Conservation (phyloP, 257 asterid species). For the Salvia miltiorrhiza region DNA sequence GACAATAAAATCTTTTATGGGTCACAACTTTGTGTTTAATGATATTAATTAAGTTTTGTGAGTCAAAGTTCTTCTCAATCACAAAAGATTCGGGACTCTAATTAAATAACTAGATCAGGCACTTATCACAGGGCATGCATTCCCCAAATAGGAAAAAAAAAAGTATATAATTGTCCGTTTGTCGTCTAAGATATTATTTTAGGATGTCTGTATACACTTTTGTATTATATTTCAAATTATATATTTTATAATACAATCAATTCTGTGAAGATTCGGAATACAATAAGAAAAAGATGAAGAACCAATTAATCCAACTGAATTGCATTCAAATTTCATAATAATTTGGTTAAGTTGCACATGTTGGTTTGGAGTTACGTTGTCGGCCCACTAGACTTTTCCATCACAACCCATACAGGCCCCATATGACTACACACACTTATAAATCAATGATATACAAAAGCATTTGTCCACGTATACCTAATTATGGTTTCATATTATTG, state of each 20-base stretch:
- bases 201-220: too few relatives aligned
- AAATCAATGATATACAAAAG: too few relatives aligned
- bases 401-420: constrained; percentile 19
- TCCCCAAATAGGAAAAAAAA: background rate
- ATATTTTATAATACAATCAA: too few relatives aligned
- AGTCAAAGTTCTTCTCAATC: background rate
- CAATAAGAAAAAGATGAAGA: constrained; percentile 12
- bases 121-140: background rate
- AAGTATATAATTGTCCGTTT: too few relatives aligned
- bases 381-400: constrained; percentile 37
- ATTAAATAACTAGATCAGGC: background rate
- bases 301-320: background rate
- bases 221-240: too few relatives aligned
- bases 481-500: background rate
- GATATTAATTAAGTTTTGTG: background rate
- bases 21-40: background rate
- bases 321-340: constrained; percentile 10
- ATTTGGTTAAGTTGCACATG: constrained; percentile 14
- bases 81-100: background rate
- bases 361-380: constrained; percentile 7
- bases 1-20: constrained; percentile 13
- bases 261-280: constrained; percentile 11
- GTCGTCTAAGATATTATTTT: too few relatives aligned
- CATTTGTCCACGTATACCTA: background rate
- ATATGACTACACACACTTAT: background rate